Percentiles rank a stretch among this genome's conserved stretches.
Evolutionary conservation across 73 alveolate genomes (phyloP).

Genomic region (Paramecium sexaurelia): DNA sequence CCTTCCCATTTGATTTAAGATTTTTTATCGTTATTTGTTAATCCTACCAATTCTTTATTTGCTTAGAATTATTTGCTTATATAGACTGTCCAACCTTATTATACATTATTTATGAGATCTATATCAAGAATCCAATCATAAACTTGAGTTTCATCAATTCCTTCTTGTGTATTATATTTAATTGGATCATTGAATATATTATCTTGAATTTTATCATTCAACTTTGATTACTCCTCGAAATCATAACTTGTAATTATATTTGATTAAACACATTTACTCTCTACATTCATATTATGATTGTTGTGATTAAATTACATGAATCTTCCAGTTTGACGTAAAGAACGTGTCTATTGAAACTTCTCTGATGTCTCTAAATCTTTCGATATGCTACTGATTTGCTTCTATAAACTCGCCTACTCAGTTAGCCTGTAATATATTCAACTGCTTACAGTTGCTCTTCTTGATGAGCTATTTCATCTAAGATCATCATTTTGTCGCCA

Average conservation of each 20-base stretch:
- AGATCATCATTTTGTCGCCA: background rate
- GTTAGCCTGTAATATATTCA: background rate
- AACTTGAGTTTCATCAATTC: constrained; percentile 45
- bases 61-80: background rate
- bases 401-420: background rate
- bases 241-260: constrained; percentile 36
- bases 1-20: constrained; percentile 43
- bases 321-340: constrained; percentile 34
- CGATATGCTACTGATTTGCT: background rate
- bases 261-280: background rate
- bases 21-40: background rate
- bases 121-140: constrained; percentile 71
- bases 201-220: background rate
- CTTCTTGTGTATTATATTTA: constrained; percentile 14
- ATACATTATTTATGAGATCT: constrained; percentile 31
- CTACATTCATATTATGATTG: background rate
- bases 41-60: constrained; percentile 15
- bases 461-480: background rate
- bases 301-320: background rate
- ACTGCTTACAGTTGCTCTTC: background rate
- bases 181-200: constrained; percentile 41
- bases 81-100: constrained; percentile 62
- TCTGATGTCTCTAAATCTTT: background rate
- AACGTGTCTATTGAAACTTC: constrained; percentile 11
- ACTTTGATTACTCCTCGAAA: constrained; percentile 42